Conservation (phyloP, 805 yeast species). For the Myxozyma sirexii region DNA sequence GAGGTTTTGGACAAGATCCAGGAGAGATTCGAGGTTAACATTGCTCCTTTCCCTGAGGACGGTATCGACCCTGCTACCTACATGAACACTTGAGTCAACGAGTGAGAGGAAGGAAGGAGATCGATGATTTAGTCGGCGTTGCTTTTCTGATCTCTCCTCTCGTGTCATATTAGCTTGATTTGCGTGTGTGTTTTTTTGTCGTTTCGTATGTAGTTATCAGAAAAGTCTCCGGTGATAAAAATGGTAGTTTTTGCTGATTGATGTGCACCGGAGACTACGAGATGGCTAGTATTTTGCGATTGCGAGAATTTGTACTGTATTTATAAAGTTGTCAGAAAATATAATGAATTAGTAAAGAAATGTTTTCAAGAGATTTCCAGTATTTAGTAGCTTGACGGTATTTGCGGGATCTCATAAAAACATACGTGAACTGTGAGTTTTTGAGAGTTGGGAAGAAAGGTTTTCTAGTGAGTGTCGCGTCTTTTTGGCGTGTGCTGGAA, state of each 20-base stretch:
- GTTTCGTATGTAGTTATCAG: too few relatives aligned
- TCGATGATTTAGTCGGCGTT: too few relatives aligned
- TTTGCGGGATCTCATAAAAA: too few relatives aligned
- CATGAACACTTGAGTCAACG: constrained; percentile 74
- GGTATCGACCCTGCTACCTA: constrained; percentile 97
- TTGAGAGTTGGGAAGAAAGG: background rate
- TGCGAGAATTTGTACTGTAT: background rate
- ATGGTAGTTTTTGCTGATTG: too few relatives aligned
- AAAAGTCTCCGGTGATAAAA: too few relatives aligned
- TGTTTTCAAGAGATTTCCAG: background rate
- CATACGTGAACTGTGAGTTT: too few relatives aligned
- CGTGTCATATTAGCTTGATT: background rate
- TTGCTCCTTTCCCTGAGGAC: constrained; percentile 93
- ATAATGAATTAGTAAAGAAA: background rate
- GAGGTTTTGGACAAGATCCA: constrained; percentile 89
- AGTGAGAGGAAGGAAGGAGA: background rate
- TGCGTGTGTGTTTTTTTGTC: background rate
- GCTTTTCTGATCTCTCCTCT: too few relatives aligned
- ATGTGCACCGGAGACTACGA: background rate
- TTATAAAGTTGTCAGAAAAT: background rate
- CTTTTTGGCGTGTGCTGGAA: background rate
- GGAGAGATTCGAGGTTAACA: constrained; percentile 95
- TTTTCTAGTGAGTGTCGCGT: background rate
- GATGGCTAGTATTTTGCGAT: background rate
- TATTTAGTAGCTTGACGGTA: too few relatives aligned